A percentile compares a stretch with the other conserved stretches of the same genome.
phyloP scores from a whole-genome alignment of 305 asterid genomes.

The Solanum chacoense region DNA sequence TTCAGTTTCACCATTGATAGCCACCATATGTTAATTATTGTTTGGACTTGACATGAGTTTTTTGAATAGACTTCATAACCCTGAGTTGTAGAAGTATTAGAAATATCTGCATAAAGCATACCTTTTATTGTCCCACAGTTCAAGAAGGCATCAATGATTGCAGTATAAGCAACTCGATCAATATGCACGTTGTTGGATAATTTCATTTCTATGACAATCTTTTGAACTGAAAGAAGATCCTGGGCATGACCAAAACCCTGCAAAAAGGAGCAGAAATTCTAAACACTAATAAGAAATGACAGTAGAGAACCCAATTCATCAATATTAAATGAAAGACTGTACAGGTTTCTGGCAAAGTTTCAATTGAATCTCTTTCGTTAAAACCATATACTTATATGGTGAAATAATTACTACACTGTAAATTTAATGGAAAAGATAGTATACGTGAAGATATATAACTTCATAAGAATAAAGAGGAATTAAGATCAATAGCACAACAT shows the following conservation, averaged over 20 bases:
- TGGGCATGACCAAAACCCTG: constrained; percentile 57
- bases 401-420: not conserved
- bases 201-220: constrained; percentile 51
- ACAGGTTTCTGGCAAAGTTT: not conserved
- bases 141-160: constrained; percentile 44
- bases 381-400: not conserved
- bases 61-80: not conserved
- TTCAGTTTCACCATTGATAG: not conserved
- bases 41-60: not conserved
- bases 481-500: not conserved
- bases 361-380: not conserved
- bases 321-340: not conserved
- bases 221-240: constrained; percentile 30
- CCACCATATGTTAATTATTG: not conserved
- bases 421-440: not conserved
- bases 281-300: not conserved
- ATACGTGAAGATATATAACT: not conserved
- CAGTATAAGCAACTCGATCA: constrained; percentile 65
- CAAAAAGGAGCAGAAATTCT: constrained; percentile 7
- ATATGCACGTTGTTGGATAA: constrained; percentile 27
- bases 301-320: not conserved
- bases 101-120: constrained; percentile 16
- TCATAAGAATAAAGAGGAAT: not conserved
- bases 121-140: constrained; percentile 54
- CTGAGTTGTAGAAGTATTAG: not conserved